phyloP scores from a whole-genome alignment of 2,329 filamentous ascomycete genomes.

The Microdochium trichocladiopsis region DNA sequence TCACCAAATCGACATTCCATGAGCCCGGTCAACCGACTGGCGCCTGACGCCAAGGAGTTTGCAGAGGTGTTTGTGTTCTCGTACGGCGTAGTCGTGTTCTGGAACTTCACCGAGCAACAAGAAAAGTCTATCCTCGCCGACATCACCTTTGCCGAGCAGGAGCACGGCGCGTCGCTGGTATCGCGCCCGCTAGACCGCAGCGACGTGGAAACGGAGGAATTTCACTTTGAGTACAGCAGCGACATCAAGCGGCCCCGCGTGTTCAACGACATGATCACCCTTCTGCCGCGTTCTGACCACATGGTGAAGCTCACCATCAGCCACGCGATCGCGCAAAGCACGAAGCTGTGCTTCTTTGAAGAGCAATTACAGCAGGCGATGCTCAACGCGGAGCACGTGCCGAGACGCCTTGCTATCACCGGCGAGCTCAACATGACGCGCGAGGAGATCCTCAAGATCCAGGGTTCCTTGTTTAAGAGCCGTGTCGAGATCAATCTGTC shows the following conservation, averaged over 20 bases:
- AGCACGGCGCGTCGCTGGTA: constrained; percentile 59
- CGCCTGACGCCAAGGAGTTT: constrained; percentile 68
- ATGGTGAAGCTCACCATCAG: constrained; percentile 99
- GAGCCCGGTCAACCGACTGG: constrained; percentile 51
- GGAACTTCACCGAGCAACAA: constrained; percentile 95
- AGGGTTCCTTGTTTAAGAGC: constrained; percentile 86
- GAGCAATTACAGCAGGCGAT: constrained; percentile 94
- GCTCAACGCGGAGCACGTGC: constrained; percentile 86
- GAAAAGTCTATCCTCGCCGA: constrained; percentile 96
- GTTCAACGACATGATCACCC: constrained; percentile 99
- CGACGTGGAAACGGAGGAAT: constrained; percentile 96
- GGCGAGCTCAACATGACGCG: constrained; percentile 87
- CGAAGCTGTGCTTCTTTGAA: constrained; percentile 92
- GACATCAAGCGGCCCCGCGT: constrained; percentile 81
- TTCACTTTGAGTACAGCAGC: constrained; percentile 94
- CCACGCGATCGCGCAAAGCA: constrained; percentile 95
- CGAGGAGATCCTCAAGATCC: constrained; percentile 84
- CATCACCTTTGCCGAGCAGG: constrained; percentile 75
- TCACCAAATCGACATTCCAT: constrained; percentile 24
- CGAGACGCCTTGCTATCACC: constrained; percentile 79
- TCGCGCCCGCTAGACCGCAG: constrained; percentile 75
- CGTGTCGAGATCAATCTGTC: constrained; percentile 96
- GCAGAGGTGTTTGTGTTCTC: constrained; percentile 97
- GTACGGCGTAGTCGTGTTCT: constrained; percentile 96
- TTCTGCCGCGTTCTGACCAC: constrained; percentile 83